Conservation (phyloP, 140 eudicot genomes). For the Bidens hawaiensis region DNA sequence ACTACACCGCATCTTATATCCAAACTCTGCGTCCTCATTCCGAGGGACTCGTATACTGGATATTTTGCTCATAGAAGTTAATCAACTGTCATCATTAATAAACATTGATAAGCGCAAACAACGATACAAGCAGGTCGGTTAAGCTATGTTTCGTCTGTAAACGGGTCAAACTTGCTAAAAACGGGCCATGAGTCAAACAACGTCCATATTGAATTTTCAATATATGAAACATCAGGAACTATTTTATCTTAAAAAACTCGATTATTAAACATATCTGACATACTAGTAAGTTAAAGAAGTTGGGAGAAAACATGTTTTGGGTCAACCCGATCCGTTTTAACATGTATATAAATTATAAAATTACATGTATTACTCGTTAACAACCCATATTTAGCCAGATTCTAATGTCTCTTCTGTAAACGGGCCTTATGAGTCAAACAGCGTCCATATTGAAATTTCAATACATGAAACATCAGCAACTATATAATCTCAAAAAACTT, state of each 20-base stretch:
- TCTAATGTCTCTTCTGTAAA: too few relatives aligned
- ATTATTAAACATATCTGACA: not conserved
- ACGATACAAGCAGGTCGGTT: not conserved
- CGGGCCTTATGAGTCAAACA: not conserved
- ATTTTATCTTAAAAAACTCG: not conserved
- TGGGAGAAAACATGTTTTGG: not conserved
- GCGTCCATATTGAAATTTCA: not conserved
- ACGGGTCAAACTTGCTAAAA: not conserved
- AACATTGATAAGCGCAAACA: constrained; percentile 7
- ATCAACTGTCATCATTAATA: constrained; percentile 57
- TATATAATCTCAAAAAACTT: not conserved
- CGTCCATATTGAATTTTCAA: not conserved
- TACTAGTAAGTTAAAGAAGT: not conserved
- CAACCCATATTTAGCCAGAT: too few relatives aligned
- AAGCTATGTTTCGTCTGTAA: not conserved
- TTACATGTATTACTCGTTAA: too few relatives aligned
- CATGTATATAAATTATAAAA: too few relatives aligned
- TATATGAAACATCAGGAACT: not conserved
- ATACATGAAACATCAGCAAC: not conserved
- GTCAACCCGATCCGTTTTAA: constrained; percentile 3
- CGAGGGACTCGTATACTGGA: constrained; percentile 47
- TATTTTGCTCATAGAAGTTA: constrained; percentile 76
- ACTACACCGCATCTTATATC: constrained; percentile 11
- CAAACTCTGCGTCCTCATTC: constrained; percentile 19
- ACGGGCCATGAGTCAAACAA: not conserved